These are phyloP conservation scores for Stereocaulon alpinum DNA, from an alignment of 495 filamentous ascomycete genomes.

Conservation along the genomic window DNA sequence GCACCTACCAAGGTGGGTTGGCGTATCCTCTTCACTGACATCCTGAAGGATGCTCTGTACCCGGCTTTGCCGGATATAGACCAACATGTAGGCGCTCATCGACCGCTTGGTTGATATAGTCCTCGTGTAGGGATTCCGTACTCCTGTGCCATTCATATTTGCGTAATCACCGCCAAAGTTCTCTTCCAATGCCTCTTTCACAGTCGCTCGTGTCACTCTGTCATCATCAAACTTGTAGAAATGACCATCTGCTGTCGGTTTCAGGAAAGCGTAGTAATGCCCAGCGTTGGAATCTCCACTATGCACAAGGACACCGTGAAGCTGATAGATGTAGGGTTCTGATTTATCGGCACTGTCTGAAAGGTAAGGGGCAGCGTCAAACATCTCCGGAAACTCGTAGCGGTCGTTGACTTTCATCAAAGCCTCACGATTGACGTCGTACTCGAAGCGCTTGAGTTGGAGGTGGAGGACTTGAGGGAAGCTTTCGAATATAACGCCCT, in stretches of 20 bases:
- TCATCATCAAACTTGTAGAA: constrained; percentile 99
- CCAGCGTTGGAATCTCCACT: constrained; percentile 94
- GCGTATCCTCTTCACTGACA: constrained; percentile 65
- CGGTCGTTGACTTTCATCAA: constrained; percentile 99
- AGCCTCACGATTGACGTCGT: constrained; percentile 86
- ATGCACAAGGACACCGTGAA: constrained; percentile 94
- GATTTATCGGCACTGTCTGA: constrained; percentile 77
- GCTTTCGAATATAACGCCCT: constrained; percentile 91
- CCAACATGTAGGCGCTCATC: constrained; percentile 93
- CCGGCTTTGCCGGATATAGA: constrained; percentile 83
- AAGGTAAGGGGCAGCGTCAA: constrained; percentile 82
- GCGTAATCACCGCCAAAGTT: constrained; percentile 89
- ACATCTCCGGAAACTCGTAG: constrained; percentile 91
- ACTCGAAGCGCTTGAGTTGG: constrained; percentile 96
- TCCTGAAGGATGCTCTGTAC: constrained; percentile 70
- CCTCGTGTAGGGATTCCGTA: constrained; percentile 57
- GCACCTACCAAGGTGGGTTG: constrained; percentile 64
- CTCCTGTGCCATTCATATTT: constrained; percentile 48
- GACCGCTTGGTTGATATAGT: constrained; percentile 58
- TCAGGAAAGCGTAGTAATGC: constrained; percentile 98
- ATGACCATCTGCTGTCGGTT: constrained; percentile 78
- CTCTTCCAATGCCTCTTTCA: constrained; percentile 86
- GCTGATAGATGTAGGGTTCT: constrained; percentile 79
- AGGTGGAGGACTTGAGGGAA: constrained; percentile 94
- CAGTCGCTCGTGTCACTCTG: constrained; percentile 82